Evolutionary conservation across 768 basidiomycete genomes (phyloP), one percentile per base, ranked within the genome.

Genomic region (Terana coerulea): DNA sequence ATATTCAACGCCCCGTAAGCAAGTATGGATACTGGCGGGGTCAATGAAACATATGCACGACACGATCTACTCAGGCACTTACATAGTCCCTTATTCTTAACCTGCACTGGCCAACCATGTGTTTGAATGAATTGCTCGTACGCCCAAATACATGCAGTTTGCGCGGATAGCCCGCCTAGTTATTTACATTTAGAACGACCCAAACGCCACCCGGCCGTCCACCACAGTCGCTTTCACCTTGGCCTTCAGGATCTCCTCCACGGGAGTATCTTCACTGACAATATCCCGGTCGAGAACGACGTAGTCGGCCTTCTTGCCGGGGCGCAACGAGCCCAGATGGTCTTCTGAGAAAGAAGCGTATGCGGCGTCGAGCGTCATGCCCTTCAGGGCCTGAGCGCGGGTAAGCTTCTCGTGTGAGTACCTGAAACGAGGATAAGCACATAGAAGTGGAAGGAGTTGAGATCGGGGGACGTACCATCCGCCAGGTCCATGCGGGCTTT

Each of bases 341-440:
- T 78, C 65, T 62, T 93, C 91, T 1, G 81, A 71, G 61, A 95
- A 94, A 0, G 88, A 80, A 0, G 94, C 94, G 58, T 91, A 93
- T 1, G 95, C 94, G 0, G 91, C 83, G 57, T 92, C 91, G 26
- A 88, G 70, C 0, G 94, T 95, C 87, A 95, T 91, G 10, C 95
- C 89, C 65, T 86, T 88, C 25, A 98, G 72, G 0, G 95, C 89
- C 65, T 98, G 85, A 14, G 74, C 72, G 4, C 93, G 79, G 4
- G 90, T 86, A 11, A 98, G 72, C n/a, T 77, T 74, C 64, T 98
- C 79, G 0, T 78, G 67, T 0, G 88, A 73, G 62, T 79, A 94
- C 91, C 91, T 93, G 53, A n/a, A 2, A 41, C 31, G n/a, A 6
- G 25, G 15, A 43, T 25, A n/a, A 35, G 49, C n/a, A 50, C 29